Evolutionary conservation across 768 basidiomycete genomes (phyloP), one percentile per base, ranked within the genome.

Genomic region (Collybia mongolica): DNA sequence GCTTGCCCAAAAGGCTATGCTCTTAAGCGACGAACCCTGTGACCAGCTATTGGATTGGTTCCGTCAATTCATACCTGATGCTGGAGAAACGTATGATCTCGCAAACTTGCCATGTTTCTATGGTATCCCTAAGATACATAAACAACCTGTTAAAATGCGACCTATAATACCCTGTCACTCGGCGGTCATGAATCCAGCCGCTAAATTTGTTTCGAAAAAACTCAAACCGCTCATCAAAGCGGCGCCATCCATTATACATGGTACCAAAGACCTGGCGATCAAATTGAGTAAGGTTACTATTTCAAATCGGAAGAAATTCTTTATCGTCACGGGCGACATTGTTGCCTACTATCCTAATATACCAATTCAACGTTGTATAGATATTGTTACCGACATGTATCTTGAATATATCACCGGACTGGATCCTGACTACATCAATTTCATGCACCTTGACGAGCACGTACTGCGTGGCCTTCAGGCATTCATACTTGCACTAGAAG

Each of bases 121-220:
- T 44, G 64, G 64, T 5, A 68, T 69, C n/a, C 68, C 68, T 12
- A 68, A 68, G 49, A 68, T 68, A 4, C 68, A 70, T 53, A 70
- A 68, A 48, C 47, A 59, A 49, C 66, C 65, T 3, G 48, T 59
- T 12, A 61, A 62, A 40, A 59, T 65, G 48, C 46, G 63, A 35
- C 66, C 59, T 7, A 70, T 70, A 17, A 53, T 70, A 37, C 68
- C 68, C 7, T 70, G 68, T 49, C 65, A 68, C 47, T 54, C 49
- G 8, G 62, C 61, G 20, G 49, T 63, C 9, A 56, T 59, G 40
- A 60, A 60, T 35, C 67, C 67, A 5, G 59, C 60, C 22, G 67
- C 62, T 0, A 68, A 69, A 42, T 69, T 56, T 49, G 58, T 65
- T 29, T 52, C 49, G 24, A 69, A 68, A 62, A 58, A 43, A 32